Percentiles rank a stretch among this genome's conserved stretches.
These are phyloP conservation scores for Fraxinus dipetala DNA, from an alignment of 305 asterid genomes.

Conservation along the genomic window DNA sequence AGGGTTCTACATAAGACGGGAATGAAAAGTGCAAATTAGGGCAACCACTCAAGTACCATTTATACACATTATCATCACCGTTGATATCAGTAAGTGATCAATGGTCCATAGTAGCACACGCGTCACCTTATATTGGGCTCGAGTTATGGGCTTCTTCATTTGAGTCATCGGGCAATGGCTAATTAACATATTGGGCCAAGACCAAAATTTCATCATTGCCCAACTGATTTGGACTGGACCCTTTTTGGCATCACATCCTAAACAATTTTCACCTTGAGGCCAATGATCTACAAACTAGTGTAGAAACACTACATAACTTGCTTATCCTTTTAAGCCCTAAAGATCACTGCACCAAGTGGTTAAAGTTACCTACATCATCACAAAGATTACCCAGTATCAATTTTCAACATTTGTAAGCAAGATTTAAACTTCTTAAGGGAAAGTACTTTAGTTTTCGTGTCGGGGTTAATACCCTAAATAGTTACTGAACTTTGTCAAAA, in stretches of 20 bases:
- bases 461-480: too few relatives aligned
- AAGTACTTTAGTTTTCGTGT: not conserved
- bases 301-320: not conserved
- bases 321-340: not conserved
- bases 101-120: not conserved
- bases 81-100: not conserved
- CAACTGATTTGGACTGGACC: not conserved
- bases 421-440: not conserved
- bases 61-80: not conserved
- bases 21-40: not conserved
- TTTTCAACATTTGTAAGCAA: not conserved
- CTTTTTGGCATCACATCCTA: not conserved
- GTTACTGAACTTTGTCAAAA: too few relatives aligned
- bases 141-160: not conserved
- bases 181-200: too few relatives aligned
- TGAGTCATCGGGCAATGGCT: not conserved
- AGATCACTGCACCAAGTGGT: not conserved
- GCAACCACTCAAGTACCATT: not conserved
- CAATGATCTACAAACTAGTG: not conserved
- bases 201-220: not conserved
- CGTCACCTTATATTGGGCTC: not conserved
- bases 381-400: not conserved
- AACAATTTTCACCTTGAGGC: not conserved
- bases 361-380: not conserved
- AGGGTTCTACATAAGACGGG: too few relatives aligned